These are phyloP conservation scores for Cryphonectria japonica DNA, from an alignment of 2,329 filamentous ascomycete genomes.

Conservation along the genomic window DNA sequence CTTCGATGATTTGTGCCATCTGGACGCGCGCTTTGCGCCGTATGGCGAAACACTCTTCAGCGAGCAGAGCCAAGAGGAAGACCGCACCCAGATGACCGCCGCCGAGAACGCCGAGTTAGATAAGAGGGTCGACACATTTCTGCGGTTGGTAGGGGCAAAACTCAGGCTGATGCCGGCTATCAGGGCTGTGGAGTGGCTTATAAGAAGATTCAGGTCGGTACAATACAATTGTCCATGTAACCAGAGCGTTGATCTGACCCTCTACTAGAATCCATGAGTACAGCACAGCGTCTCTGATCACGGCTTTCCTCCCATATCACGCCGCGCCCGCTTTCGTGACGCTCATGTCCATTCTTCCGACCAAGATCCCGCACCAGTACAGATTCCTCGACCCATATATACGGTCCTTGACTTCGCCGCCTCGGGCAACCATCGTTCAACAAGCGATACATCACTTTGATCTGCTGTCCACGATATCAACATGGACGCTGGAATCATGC, in stretches of 20 bases:
- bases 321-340: slow-evolving; percentile 82
- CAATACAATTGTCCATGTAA: slow-evolving; percentile 20
- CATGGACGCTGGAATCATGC: slow-evolving; percentile 76
- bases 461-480: slow-evolving; percentile 77
- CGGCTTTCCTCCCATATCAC: slow-evolving; percentile 93
- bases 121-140: slow-evolving; percentile 75
- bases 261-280: slow-evolving; percentile 79
- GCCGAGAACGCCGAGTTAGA: slow-evolving; percentile 84
- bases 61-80: slow-evolving; percentile 87
- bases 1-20: slow-evolving; percentile 85
- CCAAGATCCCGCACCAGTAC: slow-evolving; percentile 73
- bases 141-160: slow-evolving; percentile 76
- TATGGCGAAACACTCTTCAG: slow-evolving; percentile 86
- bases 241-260: slow-evolving; percentile 27
- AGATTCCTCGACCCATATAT: slow-evolving; percentile 88
- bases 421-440: slow-evolving; percentile 81
- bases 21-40: slow-evolving; percentile 77
- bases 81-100: slow-evolving; percentile 81
- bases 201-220: slow-evolving; percentile 80
- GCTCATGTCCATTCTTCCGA: slow-evolving; percentile 82
- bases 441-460: slow-evolving; percentile 77
- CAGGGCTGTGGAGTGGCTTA: slow-evolving; percentile 92
- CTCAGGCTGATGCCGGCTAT: slow-evolving; percentile 84
- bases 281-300: slow-evolving; percentile 76
- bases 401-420: slow-evolving; percentile 73